Evolutionary conservation across 108 stramenopile genomes (phyloP).

Genomic region (Skeletonema marinoi): DNA sequence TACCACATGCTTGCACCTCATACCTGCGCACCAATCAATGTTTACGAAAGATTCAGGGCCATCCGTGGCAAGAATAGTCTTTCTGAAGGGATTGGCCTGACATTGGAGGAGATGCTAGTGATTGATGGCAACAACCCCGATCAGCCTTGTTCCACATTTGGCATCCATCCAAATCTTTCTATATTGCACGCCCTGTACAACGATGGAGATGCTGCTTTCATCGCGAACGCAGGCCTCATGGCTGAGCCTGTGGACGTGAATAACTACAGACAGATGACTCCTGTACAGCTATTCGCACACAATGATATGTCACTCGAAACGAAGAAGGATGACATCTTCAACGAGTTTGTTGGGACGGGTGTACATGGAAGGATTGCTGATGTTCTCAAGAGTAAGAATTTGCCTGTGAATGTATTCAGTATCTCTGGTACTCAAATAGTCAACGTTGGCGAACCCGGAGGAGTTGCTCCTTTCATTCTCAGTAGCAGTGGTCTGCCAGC

Average conservation of each 20-base stretch:
- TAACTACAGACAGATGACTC: slow-evolving; percentile 38
- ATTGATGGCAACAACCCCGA: slow-evolving; percentile 40
- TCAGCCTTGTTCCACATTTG: slow-evolving; percentile 50
- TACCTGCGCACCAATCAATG: slow-evolving; percentile 31
- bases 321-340: slow-evolving; percentile 41
- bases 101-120: slow-evolving; percentile 17
- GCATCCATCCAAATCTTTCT: slow-evolving; percentile 49
- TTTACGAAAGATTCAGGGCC: slow-evolving; percentile 42
- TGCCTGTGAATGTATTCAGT: slow-evolving; percentile 34
- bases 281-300: slow-evolving; percentile 65
- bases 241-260: slow-evolving; percentile 33
- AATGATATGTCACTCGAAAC: slow-evolving; percentile 50
- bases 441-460: slow-evolving; percentile 33
- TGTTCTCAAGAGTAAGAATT: slow-evolving; percentile 23
- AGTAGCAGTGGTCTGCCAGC: slow-evolving; percentile 26
- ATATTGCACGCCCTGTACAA: slow-evolving; percentile 44
- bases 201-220: slow-evolving; percentile 35
- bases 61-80: slow-evolving; percentile 45
- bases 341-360: slow-evolving; percentile 42
- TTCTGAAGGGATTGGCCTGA: slow-evolving; percentile 37
- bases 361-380: slow-evolving; percentile 58
- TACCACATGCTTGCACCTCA: slow-evolving; percentile 67
- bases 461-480: slow-evolving; percentile 20
- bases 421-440: slow-evolving; percentile 38
- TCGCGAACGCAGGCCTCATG: slow-evolving; percentile 55